These are phyloP conservation scores for Lichtheimia ramosa DNA, from an alignment of 371 early-diverging fungal genomes.

Conservation along the genomic window DNA sequence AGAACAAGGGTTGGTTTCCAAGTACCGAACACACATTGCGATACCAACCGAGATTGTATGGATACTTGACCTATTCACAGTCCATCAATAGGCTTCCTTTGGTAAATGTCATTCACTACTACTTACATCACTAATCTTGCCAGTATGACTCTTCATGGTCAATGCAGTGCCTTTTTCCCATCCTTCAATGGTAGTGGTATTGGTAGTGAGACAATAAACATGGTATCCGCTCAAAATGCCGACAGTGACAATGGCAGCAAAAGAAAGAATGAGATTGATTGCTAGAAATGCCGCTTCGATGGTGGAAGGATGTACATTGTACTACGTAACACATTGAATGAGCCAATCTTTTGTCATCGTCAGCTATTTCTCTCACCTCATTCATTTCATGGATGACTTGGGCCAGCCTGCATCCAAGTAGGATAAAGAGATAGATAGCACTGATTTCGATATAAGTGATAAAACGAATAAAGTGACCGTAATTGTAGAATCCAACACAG, in stretches of 20 bases:
- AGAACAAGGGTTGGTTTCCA: slow-evolving; percentile 66
- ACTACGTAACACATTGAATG: slow-evolving; percentile 10
- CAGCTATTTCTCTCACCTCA: slow-evolving; percentile 10
- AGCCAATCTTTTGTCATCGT: too few species aligned
- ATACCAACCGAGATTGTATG: slow-evolving; percentile 89
- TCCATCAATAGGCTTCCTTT: neutral
- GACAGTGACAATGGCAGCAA: slow-evolving; percentile 73
- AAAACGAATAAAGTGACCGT: slow-evolving; percentile 89
- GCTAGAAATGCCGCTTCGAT: slow-evolving; percentile 62
- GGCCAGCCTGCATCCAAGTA: slow-evolving; percentile 40
- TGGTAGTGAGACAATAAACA: slow-evolving; percentile 74
- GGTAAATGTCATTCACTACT: neutral
- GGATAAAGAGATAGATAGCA: slow-evolving; percentile 43
- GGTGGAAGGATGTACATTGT: slow-evolving; percentile 50
- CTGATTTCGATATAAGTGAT: slow-evolving; percentile 69
- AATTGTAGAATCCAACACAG: slow-evolving; percentile 91
- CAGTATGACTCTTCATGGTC: slow-evolving; percentile 65
- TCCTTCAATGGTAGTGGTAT: slow-evolving; percentile 96
- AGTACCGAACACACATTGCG: slow-evolving; percentile 80
- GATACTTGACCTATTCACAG: slow-evolving; percentile 62
- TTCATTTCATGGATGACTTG: slow-evolving; percentile 31
- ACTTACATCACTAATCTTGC: slow-evolving; percentile 49
- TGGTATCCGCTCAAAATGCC: slow-evolving; percentile 85
- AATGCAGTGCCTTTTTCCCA: slow-evolving; percentile 84
- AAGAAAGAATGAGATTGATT: slow-evolving; percentile 67